Evolutionary conservation across 768 basidiomycete genomes (phyloP).

Genomic region (Phlegmacium glaucopus): DNA sequence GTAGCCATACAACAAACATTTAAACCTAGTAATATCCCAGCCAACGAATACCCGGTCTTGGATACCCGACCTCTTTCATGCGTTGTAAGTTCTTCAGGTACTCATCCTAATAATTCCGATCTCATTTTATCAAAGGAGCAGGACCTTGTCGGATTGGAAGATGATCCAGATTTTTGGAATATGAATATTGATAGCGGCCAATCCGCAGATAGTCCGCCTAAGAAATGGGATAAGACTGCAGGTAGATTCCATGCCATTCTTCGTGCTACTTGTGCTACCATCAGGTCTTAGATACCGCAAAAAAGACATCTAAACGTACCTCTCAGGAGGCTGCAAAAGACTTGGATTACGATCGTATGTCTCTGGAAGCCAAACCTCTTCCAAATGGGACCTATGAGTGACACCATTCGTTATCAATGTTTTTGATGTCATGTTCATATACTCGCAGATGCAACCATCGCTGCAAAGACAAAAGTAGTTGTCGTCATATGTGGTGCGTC

Average conservation of each 20-base stretch:
- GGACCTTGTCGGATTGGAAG: constrained; percentile 64
- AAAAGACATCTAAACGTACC: background rate
- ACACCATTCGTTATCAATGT: background rate
- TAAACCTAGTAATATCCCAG: constrained; percentile 52
- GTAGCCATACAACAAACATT: constrained; percentile 48
- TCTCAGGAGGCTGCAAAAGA: background rate
- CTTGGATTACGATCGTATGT: background rate
- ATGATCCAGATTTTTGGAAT: constrained; percentile 68
- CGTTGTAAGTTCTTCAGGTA: constrained; percentile 35
- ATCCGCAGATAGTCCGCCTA: constrained; percentile 11
- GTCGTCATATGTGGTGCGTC: constrained; percentile 73
- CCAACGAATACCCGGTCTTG: constrained; percentile 59
- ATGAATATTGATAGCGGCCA: constrained; percentile 41
- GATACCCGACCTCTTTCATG: constrained; percentile 69
- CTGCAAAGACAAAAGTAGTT: constrained; percentile 75
- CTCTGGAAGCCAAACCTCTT: background rate
- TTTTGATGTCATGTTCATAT: constrained; percentile 8
- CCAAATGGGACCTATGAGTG: background rate
- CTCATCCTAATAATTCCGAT: background rate
- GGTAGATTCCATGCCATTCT: background rate
- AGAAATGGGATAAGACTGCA: background rate
- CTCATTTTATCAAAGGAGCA: constrained; percentile 43
- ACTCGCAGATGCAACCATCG: constrained; percentile 66
- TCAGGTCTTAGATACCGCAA: background rate
- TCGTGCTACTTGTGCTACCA: background rate